Evolutionary conservation across 257 asterid species (phyloP).

Genomic region (Cordia subcordata): DNA sequence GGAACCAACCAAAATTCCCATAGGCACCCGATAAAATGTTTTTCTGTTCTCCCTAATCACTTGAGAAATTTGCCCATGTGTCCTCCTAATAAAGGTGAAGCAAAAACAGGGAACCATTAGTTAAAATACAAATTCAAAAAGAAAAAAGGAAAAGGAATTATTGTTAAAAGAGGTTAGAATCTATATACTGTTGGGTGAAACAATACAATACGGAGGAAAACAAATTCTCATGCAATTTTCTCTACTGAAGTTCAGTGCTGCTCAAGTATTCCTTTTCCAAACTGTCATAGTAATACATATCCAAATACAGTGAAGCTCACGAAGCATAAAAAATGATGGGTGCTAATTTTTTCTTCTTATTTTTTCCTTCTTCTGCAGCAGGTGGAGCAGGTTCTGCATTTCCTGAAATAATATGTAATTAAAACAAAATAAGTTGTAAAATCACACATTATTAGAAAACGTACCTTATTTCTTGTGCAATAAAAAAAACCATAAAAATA

Average conservation of each 20-base stretch:
- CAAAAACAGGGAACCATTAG: background rate
- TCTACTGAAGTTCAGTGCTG: background rate
- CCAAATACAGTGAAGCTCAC: slow-evolving; percentile 40
- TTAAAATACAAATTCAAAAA: background rate
- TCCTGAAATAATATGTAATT: slow-evolving; percentile 35
- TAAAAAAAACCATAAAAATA: too few relatives aligned
- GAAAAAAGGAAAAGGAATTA: too few relatives aligned
- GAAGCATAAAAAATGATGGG: slow-evolving; percentile 78
- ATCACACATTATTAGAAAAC: too few relatives aligned
- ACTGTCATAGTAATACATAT: background rate
- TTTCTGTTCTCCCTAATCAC: slow-evolving; percentile 83
- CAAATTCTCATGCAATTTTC: background rate
- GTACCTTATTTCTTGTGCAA: too few relatives aligned
- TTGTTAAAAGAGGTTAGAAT: too few relatives aligned
- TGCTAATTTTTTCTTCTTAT: slow-evolving; percentile 41
- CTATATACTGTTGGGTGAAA: too few relatives aligned
- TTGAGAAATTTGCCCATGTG: slow-evolving; percentile 85
- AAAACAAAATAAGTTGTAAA: too few relatives aligned
- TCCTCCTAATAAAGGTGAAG: slow-evolving; percentile 56
- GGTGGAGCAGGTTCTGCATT: slow-evolving; percentile 40
- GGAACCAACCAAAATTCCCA: slow-evolving; percentile 80
- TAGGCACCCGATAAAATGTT: slow-evolving; percentile 75
- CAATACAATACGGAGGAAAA: too few relatives aligned
- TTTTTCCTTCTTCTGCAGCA: slow-evolving; percentile 31
- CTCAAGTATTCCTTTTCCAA: background rate